These are phyloP conservation scores for Dendrobium officinale DNA, from an alignment of 106 monocot genomes.

Conservation along the genomic window DNA sequence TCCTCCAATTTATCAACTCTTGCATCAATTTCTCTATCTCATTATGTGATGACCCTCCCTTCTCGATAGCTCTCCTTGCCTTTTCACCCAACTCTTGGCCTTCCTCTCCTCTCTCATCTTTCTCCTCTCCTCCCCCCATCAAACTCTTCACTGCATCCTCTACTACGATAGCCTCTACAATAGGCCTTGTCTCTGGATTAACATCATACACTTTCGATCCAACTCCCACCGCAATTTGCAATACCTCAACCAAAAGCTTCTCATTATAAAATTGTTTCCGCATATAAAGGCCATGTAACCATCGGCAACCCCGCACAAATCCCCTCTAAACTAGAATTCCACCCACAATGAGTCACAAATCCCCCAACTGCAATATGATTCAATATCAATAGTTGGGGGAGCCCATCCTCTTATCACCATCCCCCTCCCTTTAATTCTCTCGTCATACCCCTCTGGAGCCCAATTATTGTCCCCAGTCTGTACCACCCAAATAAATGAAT, in stretches of 20 bases:
- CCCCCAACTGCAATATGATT: conserved; percentile 43
- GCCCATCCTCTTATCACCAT: too few relatives aligned
- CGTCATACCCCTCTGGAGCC: conserved; percentile 9
- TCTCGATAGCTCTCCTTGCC: conserved; percentile 26
- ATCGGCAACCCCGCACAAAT: conserved; percentile 35
- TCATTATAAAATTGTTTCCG: conserved; percentile 44
- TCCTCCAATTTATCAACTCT: neutral
- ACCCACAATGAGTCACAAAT: conserved; percentile 67
- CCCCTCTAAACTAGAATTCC: conserved; percentile 59
- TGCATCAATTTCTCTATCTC: neutral
- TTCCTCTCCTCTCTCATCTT: conserved; percentile 18
- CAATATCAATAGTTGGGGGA: conserved; percentile 29
- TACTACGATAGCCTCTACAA: conserved; percentile 18
- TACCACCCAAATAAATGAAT: conserved; percentile 29
- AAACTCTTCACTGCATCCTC: conserved; percentile 23
- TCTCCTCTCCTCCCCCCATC: conserved; percentile 7
- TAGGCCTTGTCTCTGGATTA: conserved; percentile 4
- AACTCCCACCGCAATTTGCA: conserved; percentile 22
- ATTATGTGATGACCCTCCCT: conserved; percentile 37
- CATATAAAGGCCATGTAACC: conserved; percentile 45
- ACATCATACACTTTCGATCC: neutral
- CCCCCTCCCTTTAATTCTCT: neutral
- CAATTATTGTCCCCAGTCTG: neutral
- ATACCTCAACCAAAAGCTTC: conserved; percentile 31
- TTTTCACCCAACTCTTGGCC: conserved; percentile 23